Conservation (phyloP, 2,329 filamentous ascomycete species). For the Orbilia ellipsospora region DNA sequence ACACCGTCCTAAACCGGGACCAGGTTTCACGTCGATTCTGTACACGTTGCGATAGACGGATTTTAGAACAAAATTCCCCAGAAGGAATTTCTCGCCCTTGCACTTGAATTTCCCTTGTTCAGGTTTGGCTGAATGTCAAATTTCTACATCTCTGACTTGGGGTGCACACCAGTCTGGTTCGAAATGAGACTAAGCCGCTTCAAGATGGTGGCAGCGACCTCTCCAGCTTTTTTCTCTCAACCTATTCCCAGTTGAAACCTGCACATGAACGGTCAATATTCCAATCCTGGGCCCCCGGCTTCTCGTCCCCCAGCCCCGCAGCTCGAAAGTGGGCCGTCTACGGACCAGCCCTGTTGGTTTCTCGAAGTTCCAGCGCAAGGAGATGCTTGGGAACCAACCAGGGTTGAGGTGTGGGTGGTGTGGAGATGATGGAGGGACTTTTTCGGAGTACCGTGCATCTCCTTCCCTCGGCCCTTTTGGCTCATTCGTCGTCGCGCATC, state of each 20-base stretch:
- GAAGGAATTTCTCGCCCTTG: slow-evolving; percentile 53
- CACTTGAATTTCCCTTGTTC: slow-evolving; percentile 46
- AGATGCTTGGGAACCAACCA: slow-evolving; percentile 47
- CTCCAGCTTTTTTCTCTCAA: slow-evolving; percentile 28
- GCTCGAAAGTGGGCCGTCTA: slow-evolving; percentile 55
- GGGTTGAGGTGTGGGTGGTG: slow-evolving; percentile 53
- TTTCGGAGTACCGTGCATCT: slow-evolving; percentile 56
- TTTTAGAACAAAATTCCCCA: slow-evolving; percentile 40
- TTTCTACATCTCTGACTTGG: background rate
- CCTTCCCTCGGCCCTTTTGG: slow-evolving; percentile 53
- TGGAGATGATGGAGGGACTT: slow-evolving; percentile 53
- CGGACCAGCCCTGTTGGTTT: slow-evolving; percentile 55
- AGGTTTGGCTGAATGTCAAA: slow-evolving; percentile 52
- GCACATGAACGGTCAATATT: slow-evolving; percentile 51
- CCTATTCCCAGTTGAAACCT: slow-evolving; percentile 56
- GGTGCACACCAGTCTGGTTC: slow-evolving; percentile 32
- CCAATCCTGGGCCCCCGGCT: slow-evolving; percentile 53
- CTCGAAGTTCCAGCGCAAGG: slow-evolving; percentile 56
- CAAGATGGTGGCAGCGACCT: slow-evolving; percentile 52
- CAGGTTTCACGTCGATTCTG: slow-evolving; percentile 29
- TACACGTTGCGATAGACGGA: slow-evolving; percentile 36
- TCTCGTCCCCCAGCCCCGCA: slow-evolving; percentile 55
- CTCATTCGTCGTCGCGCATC: slow-evolving; percentile 44
- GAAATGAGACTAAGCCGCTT: slow-evolving; percentile 48
- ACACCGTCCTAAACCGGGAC: background rate